Evolutionary conservation across 306 rosid species (phyloP).

Genomic region (Vicia villosa): DNA sequence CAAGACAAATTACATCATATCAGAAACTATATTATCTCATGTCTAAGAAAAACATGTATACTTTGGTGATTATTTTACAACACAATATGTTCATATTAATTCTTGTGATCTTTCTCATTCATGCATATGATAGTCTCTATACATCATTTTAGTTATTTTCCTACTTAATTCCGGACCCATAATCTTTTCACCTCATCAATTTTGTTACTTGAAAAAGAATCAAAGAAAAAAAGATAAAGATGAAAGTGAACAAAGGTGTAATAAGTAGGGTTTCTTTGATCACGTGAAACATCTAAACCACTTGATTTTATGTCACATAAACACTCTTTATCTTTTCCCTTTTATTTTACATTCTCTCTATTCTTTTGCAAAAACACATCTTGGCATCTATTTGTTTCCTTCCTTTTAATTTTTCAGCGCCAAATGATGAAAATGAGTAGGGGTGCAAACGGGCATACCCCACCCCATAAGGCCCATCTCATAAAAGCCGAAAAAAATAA

Average conservation of each 20-base stretch:
- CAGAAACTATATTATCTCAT: background rate
- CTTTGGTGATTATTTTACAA: background rate
- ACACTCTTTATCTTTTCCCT: background rate
- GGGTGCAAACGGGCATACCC: no score
- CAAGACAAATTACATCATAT: background rate
- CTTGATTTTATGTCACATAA: slow-evolving; percentile 35
- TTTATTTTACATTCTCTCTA: background rate
- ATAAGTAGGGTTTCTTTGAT: slow-evolving; percentile 33
- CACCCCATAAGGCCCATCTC: no score
- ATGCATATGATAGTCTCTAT: background rate
- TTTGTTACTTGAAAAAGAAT: slow-evolving; percentile 23
- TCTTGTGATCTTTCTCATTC: background rate
- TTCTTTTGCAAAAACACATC: slow-evolving; percentile 7
- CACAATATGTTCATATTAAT: background rate
- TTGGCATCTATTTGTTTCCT: slow-evolving; percentile 26
- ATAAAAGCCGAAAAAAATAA: no score
- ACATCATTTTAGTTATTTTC: background rate
- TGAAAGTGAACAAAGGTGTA: slow-evolving; percentile 26
- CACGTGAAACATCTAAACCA: slow-evolving; percentile 47
- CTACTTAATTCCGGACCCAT: slow-evolving; percentile 6
- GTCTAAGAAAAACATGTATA: background rate
- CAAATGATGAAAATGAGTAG: slow-evolving; percentile 31
- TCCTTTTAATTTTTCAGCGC: slow-evolving; percentile 34
- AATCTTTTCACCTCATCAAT: background rate
- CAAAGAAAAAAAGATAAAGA: slow-evolving; percentile 34